These are phyloP conservation scores for Drechslerella dactyloides DNA, from an alignment of 2,329 filamentous ascomycete species.

Conservation along the genomic window DNA sequence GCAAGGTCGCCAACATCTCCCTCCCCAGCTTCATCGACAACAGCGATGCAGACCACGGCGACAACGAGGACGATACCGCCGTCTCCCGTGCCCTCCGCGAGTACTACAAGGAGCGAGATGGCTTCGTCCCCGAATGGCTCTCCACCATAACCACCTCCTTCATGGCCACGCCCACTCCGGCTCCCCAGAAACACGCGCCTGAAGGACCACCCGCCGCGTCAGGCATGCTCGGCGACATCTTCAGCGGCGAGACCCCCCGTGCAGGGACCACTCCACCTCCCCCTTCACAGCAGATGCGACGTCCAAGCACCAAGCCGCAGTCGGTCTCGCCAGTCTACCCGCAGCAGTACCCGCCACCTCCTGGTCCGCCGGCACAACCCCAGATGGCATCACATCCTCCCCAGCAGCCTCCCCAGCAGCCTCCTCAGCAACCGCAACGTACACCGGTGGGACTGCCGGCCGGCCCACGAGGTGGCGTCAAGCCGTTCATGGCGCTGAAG, in stretches of 20 bases:
- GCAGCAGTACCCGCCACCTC: constrained; percentile 37
- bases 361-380: constrained; percentile 3
- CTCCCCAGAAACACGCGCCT: constrained; percentile 7
- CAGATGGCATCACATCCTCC: constrained; percentile 21
- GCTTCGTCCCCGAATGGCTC: constrained; percentile 47
- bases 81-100: constrained; percentile 46
- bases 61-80: constrained; percentile 46
- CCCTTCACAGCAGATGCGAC: constrained; percentile 20
- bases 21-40: constrained; percentile 27
- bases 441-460: constrained; percentile 27
- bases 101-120: constrained; percentile 50
- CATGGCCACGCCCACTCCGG: background rate
- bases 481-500: constrained; percentile 45
- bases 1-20: constrained; percentile 41
- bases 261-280: constrained; percentile 9
- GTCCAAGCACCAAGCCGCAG: constrained; percentile 4
- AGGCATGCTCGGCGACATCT: constrained; percentile 44
- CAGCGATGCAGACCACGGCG: constrained; percentile 28
- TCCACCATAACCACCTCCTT: constrained; percentile 18
- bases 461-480: constrained; percentile 28
- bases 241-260: constrained; percentile 20
- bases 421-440: constrained; percentile 8
- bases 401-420: constrained; percentile 24
- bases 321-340: constrained; percentile 31
- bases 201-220: constrained; percentile 23